Conservation (phyloP, 2,329 filamentous ascomycete genomes). For the Exophiala oligosperma region DNA sequence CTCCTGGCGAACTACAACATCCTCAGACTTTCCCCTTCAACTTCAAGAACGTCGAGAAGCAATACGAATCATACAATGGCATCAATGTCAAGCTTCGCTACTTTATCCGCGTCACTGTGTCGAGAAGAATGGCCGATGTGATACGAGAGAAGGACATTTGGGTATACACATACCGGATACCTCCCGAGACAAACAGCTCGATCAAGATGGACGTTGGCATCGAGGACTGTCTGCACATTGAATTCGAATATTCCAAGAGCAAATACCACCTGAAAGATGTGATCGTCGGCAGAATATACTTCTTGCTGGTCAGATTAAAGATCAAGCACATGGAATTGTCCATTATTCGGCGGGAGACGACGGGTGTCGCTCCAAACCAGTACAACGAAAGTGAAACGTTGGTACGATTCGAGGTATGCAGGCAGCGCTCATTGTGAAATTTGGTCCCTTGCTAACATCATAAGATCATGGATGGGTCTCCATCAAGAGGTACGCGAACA, state of each 20-base stretch:
- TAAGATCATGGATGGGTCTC: conserved; percentile 98
- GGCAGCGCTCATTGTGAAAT: neutral
- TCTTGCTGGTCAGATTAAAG: conserved; percentile 92
- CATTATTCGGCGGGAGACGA: conserved; percentile 95
- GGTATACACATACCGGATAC: conserved; percentile 98
- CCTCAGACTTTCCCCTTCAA: conserved; percentile 99
- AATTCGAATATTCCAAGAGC: conserved; percentile 99
- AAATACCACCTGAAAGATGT: conserved; percentile 99
- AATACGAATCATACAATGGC: conserved; percentile 99
- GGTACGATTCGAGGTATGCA: conserved; percentile 82
- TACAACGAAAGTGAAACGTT: conserved; percentile 99
- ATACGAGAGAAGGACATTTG: conserved; percentile 99
- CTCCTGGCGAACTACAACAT: conserved; percentile 95
- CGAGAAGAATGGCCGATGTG: conserved; percentile 94
- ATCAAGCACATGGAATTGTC: conserved; percentile 99
- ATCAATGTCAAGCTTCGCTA: conserved; percentile 99
- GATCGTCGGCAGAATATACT: conserved; percentile 98
- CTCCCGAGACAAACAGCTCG: conserved; percentile 94
- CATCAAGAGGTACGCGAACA: conserved; percentile 72
- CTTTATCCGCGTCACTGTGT: conserved; percentile 96
- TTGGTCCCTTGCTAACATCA: neutral
- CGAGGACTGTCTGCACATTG: conserved; percentile 97
- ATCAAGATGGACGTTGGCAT: conserved; percentile 99
- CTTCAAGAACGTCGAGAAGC: conserved; percentile 99
- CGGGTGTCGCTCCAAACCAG: conserved; percentile 93